Evolutionary conservation across 306 rosid species (phyloP).

Genomic region (Pueraria montana): DNA sequence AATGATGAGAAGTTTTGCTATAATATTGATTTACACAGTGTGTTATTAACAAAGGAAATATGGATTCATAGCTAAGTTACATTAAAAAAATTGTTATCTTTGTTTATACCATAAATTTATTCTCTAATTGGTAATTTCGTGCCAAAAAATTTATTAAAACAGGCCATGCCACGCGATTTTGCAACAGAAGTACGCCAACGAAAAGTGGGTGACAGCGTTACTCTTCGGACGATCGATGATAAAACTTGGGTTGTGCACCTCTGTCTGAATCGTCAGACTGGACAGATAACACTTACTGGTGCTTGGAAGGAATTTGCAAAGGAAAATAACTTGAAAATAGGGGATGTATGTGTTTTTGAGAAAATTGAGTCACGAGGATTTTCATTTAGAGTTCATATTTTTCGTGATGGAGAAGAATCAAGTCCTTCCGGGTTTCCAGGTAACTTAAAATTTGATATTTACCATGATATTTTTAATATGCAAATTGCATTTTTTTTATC

Average conservation of each 20-base stretch:
- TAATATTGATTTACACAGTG: too few species aligned
- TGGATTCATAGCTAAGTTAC: too few species aligned
- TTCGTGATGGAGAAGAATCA: slow-evolving; percentile 4
- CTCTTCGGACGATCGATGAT: background rate
- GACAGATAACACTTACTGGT: background rate
- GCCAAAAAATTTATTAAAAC: background rate
- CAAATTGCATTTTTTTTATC: background rate
- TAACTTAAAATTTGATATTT: background rate
- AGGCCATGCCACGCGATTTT: background rate
- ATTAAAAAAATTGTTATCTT: too few species aligned
- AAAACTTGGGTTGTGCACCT: background rate
- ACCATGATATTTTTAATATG: background rate
- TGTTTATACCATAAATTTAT: too few species aligned
- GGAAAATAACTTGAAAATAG: background rate
- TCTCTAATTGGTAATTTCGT: background rate
- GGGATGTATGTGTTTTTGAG: slow-evolving; percentile 30
- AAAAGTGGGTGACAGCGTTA: background rate
- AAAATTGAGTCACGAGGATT: background rate
- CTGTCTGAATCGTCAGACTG: background rate
- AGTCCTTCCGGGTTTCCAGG: background rate
- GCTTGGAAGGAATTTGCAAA: slow-evolving; percentile 25
- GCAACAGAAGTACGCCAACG: background rate
- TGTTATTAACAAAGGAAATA: too few species aligned
- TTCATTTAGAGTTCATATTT: slow-evolving; percentile 31
- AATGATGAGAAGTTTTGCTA: too few species aligned